Percentiles rank a stretch among this genome's conserved stretches.
Conservation (phyloP, 2,329 filamentous ascomycete genomes). For the Talaromyces sp. region DNA sequence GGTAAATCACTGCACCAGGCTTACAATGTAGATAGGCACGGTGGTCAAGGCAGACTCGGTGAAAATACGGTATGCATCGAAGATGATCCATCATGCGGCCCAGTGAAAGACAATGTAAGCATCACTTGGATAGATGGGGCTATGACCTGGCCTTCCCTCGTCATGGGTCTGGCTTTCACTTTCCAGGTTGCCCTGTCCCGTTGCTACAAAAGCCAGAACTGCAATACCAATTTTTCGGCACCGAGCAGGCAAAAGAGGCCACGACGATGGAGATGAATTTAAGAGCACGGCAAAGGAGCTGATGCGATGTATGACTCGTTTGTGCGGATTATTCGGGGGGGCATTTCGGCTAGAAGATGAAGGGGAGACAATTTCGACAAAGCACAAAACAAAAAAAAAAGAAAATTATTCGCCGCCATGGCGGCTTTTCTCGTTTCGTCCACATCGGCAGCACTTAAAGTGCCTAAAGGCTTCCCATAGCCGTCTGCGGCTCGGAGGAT, state of each 20-base stretch:
- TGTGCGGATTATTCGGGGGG: conserved; percentile 9
- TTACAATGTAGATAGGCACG: conserved; percentile 7
- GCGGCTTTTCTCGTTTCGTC: not conserved
- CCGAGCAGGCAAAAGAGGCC: conserved; percentile 8
- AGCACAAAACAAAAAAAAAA: not conserved
- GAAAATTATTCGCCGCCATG: conserved; percentile 7
- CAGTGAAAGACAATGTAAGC: not conserved
- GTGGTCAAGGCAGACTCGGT: conserved; percentile 4
- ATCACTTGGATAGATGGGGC: not conserved
- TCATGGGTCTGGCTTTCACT: too few relatives aligned
- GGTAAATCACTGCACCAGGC: conserved; percentile 7
- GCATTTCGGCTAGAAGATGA: conserved; percentile 1
- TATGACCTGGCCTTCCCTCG: not conserved
- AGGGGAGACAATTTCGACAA: conserved; percentile 8
- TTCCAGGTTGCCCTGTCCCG: not conserved
- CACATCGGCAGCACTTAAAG: not conserved
- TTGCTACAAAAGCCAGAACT: conserved; percentile 1
- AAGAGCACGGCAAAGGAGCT: not conserved
- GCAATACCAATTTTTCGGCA: conserved; percentile 4
- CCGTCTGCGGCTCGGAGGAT: conserved; percentile 8
- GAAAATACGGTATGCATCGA: conserved; percentile 4
- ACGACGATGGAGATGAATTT: not conserved
- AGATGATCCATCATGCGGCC: conserved; percentile 5
- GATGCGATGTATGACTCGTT: conserved; percentile 1
- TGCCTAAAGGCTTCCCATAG: not conserved